A percentile compares a stretch with the other conserved stretches of the same genome.
Conservation (phyloP, 345 rosid genomes). For the Populus pruinosa region DNA sequence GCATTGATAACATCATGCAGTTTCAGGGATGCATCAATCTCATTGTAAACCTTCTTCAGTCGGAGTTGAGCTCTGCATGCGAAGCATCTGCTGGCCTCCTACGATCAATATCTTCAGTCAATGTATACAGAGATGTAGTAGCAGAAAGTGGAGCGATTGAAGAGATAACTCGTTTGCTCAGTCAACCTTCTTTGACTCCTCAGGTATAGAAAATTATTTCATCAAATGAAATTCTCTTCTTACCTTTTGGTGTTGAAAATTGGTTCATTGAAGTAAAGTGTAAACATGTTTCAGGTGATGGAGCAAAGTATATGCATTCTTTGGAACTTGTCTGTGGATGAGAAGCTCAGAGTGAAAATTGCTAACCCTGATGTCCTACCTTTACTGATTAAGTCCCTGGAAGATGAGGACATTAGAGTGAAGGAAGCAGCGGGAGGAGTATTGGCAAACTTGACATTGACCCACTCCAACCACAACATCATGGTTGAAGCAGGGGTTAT, state of each 20-base stretch:
- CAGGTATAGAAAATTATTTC: conserved; percentile 55
- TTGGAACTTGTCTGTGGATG: conserved; percentile 87
- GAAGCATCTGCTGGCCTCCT: conserved; percentile 91
- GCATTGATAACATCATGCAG: conserved; percentile 71
- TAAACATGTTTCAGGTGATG: conserved; percentile 52
- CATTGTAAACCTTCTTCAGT: conserved; percentile 61
- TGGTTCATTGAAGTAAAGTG: conserved; percentile 18
- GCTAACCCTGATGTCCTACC: conserved; percentile 51
- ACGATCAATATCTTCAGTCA: conserved; percentile 61
- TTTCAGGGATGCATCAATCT: conserved; percentile 77
- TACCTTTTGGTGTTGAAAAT: conserved; percentile 17
- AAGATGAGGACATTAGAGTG: conserved; percentile 59
- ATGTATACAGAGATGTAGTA: conserved; percentile 64
- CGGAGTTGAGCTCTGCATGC: conserved; percentile 52
- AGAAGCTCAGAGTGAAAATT: conserved; percentile 58
- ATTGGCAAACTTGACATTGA: conserved; percentile 67
- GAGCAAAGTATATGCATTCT: conserved; percentile 70
- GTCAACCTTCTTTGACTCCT: conserved; percentile 55
- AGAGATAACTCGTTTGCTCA: conserved; percentile 61
- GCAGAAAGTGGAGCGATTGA: conserved; percentile 85
- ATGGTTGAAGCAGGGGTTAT: conserved; percentile 81
- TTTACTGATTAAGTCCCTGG: conserved; percentile 56
- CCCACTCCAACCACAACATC: conserved; percentile 47
- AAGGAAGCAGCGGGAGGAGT: conserved; percentile 89
- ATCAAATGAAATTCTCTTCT: conserved; percentile 16